Evolutionary conservation across 2,329 filamentous ascomycete genomes (phyloP).

Genomic region (Botrytis byssoidea): DNA sequence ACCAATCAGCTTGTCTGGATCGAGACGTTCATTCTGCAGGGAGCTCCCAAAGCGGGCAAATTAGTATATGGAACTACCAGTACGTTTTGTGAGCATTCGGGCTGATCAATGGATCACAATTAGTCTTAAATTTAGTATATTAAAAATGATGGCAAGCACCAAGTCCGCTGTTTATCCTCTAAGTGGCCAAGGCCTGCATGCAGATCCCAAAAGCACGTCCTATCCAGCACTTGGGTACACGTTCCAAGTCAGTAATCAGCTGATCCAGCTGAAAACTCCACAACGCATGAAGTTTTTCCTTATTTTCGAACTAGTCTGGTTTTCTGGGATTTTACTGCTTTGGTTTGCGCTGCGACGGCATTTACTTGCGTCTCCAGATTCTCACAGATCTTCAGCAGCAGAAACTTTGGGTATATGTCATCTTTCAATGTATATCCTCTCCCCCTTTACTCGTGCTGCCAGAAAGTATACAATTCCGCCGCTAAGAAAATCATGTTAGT

Average conservation of each 20-base stretch:
- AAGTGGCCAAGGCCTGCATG: neutral
- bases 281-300: neutral
- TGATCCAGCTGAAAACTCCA: neutral
- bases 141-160: neutral
- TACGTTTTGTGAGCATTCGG: neutral
- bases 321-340: neutral
- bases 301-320: neutral
- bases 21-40: neutral
- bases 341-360: neutral
- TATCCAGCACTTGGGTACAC: neutral
- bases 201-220: neutral
- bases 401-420: neutral
- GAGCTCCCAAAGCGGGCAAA: neutral
- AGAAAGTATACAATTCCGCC: neutral
- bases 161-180: neutral
- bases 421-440: neutral
- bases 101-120: constrained; percentile 12
- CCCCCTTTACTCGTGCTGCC: neutral
- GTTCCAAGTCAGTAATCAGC: neutral
- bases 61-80: constrained; percentile 1
- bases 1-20: neutral
- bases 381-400: neutral
- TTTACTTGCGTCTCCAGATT: constrained; percentile 1
- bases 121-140: neutral
- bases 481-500: neutral